phyloP scores from a whole-genome alignment of 495 filamentous ascomycete genomes.

The Polyplosphaeria fusca region DNA sequence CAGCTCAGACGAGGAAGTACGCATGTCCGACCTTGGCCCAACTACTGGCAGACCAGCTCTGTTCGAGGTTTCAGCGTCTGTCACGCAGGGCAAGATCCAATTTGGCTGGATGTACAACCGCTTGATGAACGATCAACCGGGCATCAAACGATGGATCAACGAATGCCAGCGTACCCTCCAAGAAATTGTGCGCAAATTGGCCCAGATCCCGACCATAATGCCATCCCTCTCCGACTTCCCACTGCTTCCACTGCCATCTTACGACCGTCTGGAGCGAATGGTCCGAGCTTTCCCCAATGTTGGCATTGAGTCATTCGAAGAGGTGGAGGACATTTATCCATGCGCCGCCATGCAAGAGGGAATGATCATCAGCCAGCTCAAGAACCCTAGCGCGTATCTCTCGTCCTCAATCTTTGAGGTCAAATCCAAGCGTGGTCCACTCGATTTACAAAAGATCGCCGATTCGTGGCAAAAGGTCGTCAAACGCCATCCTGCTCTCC shows the following conservation, averaged over 20 bases:
- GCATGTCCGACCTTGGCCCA: slow-evolving; percentile 43
- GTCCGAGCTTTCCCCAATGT: slow-evolving; percentile 3
- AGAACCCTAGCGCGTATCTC: slow-evolving; percentile 48
- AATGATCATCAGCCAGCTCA: slow-evolving; percentile 50
- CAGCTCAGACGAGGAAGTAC: slow-evolving; percentile 28
- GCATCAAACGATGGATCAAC: slow-evolving; percentile 39
- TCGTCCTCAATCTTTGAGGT: slow-evolving; percentile 51
- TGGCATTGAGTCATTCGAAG: slow-evolving; percentile 28
- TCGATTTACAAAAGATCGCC: slow-evolving; percentile 45
- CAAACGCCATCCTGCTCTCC: slow-evolving; percentile 51
- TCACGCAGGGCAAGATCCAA: slow-evolving; percentile 28
- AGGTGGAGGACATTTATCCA: slow-evolving; percentile 47
- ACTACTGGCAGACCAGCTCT: slow-evolving; percentile 21
- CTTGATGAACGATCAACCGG: slow-evolving; percentile 37
- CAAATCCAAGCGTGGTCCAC: slow-evolving; percentile 27
- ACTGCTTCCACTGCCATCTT: slow-evolving; percentile 36
- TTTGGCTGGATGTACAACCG: slow-evolving; percentile 38
- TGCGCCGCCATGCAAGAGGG: slow-evolving; percentile 48
- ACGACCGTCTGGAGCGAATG: slow-evolving; percentile 31
- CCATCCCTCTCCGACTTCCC: slow-evolving; percentile 38
- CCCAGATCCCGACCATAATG: slow-evolving; percentile 16
- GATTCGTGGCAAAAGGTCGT: slow-evolving; percentile 55
- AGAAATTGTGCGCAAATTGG: slow-evolving; percentile 13
- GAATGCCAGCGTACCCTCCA: slow-evolving; percentile 32
- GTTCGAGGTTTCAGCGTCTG: slow-evolving; percentile 32